Base-by-base conservation (phyloP, 2,329 filamentous ascomycete genomes). In the Diplodia corticola region DNA sequence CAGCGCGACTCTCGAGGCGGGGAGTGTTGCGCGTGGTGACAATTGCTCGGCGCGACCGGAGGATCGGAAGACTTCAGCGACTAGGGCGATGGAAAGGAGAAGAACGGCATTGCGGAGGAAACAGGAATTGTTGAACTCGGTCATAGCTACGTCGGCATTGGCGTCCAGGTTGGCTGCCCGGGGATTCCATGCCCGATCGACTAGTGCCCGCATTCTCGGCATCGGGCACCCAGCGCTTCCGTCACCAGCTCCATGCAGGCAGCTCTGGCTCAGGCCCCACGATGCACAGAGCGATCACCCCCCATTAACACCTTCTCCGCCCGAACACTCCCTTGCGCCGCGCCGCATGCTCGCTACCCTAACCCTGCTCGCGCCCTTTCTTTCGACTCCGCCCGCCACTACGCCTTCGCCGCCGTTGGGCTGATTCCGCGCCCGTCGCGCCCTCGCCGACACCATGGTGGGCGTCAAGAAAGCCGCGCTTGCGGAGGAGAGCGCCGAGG, bases 401-500 rank as follows among this genome's bases (percentile, higher is more conserved):
- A 40, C 12, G 37, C 35, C 22, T n/a, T 48, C 22, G 40, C 44
- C 28, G 53, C 66, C 67, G 71, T 68, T 73, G 71, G 68, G 37
- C 65, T 55, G 60, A 59, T 22, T 35, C 24, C 13, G 57, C 57
- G 57, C 44, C 28, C 20, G 57, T 24, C 57, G 57, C 57, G 57
- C 57, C 67, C 68, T 69, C 67, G 69, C 69, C 73, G 70, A 69
- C 73, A 72, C 70, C 69, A 79, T 88, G 86, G 83, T 85, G 65
- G 84, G 79, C 63, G 80, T 81, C 67, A 82, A 84, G 69, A 86
- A 85, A 76, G 82, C 82, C 64, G 84, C 84, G 44, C 85, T 85
- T 75, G 86, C 86, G 40, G 87, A 89, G 79, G 87, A 89, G 80
- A 86, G 85, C 74, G 87, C 87, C 6, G 87, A 89, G 77, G 87